A percentile compares a stretch with the other conserved stretches of the same genome.
phyloP scores from a whole-genome alignment of 495 filamentous ascomycete species.

The Pseudoneurospora amorphoporcata region DNA sequence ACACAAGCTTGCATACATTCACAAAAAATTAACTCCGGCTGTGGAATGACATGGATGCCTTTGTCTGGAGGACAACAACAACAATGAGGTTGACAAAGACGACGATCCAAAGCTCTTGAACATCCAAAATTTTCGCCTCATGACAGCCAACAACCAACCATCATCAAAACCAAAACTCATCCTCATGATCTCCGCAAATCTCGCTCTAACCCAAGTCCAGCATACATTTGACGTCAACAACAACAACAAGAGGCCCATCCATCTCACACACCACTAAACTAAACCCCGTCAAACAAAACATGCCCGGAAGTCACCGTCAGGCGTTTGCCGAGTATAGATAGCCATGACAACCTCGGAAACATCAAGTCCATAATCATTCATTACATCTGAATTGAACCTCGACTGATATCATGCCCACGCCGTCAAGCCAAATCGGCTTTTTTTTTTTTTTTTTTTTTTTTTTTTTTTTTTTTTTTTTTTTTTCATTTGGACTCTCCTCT shows the following conservation, averaged over 20 bases:
- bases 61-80: too few species aligned
- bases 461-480: background rate
- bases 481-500: background rate
- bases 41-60: background rate
- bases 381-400: too few species aligned
- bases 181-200: background rate
- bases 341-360: too few species aligned
- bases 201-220: background rate
- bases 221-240: background rate
- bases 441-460: too few species aligned
- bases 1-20: background rate
- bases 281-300: background rate
- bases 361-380: too few species aligned
- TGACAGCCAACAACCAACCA: background rate
- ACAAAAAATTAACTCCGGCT: too few species aligned
- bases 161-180: background rate
- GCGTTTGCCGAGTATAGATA: background rate
- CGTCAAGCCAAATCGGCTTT: too few species aligned
- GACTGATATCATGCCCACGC: too few species aligned
- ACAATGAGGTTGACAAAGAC: too few species aligned
- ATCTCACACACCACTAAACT: background rate
- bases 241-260: background rate
- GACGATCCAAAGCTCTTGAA: background rate
- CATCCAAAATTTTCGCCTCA: too few species aligned
- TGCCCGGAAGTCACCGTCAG: background rate